Base-by-base conservation (phyloP, 2,329 filamentous ascomycete genomes). In the Calonectria montana region DNA sequence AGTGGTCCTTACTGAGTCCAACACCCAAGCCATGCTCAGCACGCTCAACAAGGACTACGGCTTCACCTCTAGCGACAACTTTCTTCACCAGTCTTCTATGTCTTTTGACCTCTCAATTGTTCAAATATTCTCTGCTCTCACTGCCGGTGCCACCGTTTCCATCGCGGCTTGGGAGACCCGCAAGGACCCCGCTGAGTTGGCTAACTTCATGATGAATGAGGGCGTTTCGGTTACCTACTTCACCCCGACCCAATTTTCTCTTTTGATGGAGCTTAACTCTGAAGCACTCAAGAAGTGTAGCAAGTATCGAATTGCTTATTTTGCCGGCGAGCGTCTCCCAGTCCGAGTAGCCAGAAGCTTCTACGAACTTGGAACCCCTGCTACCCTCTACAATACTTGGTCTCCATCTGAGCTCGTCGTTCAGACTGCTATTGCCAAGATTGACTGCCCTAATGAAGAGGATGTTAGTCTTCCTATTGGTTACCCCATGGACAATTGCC, bases 401-500 rank as follows among this genome's bases (percentile, higher is more conserved):
- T 75, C 74, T 6, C 77, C 77, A 10, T 75, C 73, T 8, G 76
- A 79, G 37, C 74, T 78, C 12, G 75, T 76, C 15, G 75, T 76
- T 16, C 75, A 78, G 66, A 79, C 76, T 7, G 71, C 74, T 18
- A 76, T 78, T 48, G 65, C 55, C 64, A 71, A 71, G 48, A 73
- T 78, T 25, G 69, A 67, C 27, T 69, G 53, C 39, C 74, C 77
- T 3, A 55, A 69, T 3, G 75, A 77, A 18, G 67, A 57, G 15
- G 63, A 69, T 8, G 45, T 72, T 37, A 75, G 71, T 31, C 67
- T 78, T 10, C 73, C 77, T 5, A 78, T 78, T 13, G 78, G 78
- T 15, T 75, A 73, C 23, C 75, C 76, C 43, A 74, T 78, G 73
- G 73, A 73, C 37, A 81, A 81, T 70, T 79, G 81, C 8, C 77